Base-by-base conservation (phyloP, 306 rosid genomes). In the Prunus mume region DNA sequence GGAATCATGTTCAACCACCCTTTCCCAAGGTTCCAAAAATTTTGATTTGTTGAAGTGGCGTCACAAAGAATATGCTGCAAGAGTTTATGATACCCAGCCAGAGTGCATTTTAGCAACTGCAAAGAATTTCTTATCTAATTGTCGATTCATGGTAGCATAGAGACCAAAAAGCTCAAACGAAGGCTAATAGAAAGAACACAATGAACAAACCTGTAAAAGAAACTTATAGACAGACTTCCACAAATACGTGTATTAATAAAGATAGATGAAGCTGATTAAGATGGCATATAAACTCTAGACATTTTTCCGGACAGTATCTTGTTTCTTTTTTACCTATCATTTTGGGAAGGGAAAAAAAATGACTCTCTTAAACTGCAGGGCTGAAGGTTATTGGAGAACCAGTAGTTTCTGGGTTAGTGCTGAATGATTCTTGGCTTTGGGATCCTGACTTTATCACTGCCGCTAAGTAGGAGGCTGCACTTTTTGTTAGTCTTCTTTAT, bases 401-500 rank as follows among this genome's bases (percentile, higher is more conserved):
- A 71, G 87, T 94, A 66, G 88, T 82, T 76, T 92, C 98, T 75
- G 97, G 97, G 76, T 84, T 94, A 83, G 90, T 85, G 82, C 96
- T 94, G 12, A 92, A 91, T 85, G 98, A 85, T 15, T 94, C 97
- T 54, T 85, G 88, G 93, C 90, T 94, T 77, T 94, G 98, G 94
- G 85, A 94, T 87, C 91, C 98, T 14, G 91, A 94, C 85, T 94
- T 94, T 76, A 30, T 76, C 77, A 94, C 85, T 73, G 98, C 97
- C 50, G 93, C 97, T 63, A 88, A 78, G 98, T 81, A 90, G 81
- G 91, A 74, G 24, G 34, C 72, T 71, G 47, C 61, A 41, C 71
- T 65, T 79, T 52, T 62, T 55, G 72, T 20, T 30, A 66, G 38
- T 32, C 38, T 32, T 32, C 38, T 32, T 32, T 32, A 5, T 32